phyloP scores from a whole-genome alignment of 2,329 filamentous ascomycete species.

The Fusarium sp. region DNA sequence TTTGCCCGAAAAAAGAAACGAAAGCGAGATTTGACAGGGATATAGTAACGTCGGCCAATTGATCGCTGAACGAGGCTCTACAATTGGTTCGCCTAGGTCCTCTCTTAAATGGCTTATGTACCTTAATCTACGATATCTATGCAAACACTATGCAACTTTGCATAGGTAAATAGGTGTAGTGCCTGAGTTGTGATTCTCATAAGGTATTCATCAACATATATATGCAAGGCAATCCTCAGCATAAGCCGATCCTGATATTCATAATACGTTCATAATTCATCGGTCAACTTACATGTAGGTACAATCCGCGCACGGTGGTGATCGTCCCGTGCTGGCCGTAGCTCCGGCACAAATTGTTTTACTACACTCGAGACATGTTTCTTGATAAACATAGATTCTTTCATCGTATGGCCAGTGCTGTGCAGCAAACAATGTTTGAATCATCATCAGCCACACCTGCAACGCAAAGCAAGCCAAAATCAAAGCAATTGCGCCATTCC shows the following conservation, averaged over 20 bases:
- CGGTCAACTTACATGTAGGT: not conserved
- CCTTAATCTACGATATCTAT: not conserved
- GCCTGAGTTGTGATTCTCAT: not conserved
- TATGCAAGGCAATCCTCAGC: not conserved
- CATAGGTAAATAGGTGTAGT: not conserved
- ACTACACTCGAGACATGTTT: conserved; percentile 5
- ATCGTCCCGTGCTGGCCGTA: not conserved
- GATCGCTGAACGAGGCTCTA: not conserved
- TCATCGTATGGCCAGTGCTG: conserved; percentile 1
- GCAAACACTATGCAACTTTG: conserved; percentile 3
- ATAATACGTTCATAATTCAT: not conserved
- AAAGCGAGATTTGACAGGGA: conserved; percentile 43
- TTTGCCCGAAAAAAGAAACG: conserved; percentile 13
- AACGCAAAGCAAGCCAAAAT: not conserved
- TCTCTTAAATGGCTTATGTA: not conserved
- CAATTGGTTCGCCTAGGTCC: not conserved
- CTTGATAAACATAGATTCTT: not conserved
- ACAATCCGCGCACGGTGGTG: conserved; percentile 1
- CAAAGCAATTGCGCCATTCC: not conserved
- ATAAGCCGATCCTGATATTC: not conserved
- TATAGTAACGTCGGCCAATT: conserved; percentile 10
- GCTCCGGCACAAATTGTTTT: conserved; percentile 5
- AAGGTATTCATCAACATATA: not conserved
- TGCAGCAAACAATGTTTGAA: conserved; percentile 14
- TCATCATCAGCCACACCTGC: not conserved